These are phyloP conservation scores for Orbilia oligospora DNA, from an alignment of 2,329 filamentous ascomycete species.

Conservation along the genomic window DNA sequence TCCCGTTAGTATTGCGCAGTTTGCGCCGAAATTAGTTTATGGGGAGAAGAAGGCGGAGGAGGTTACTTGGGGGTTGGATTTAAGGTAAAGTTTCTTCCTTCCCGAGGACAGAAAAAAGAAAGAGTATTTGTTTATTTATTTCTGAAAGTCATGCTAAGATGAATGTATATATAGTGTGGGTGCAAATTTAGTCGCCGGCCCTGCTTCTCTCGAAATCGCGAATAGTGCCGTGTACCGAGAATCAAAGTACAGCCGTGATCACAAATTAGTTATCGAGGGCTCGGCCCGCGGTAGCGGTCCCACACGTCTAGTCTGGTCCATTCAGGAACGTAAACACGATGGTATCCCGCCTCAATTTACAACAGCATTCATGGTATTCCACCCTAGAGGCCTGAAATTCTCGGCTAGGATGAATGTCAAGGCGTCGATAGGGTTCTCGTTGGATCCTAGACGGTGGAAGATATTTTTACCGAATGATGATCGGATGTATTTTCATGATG, in stretches of 20 bases:
- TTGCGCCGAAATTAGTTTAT: conserved; percentile 49
- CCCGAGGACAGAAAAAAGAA: too few species aligned
- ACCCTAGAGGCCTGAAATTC: conserved; percentile 34
- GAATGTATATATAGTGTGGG: too few species aligned
- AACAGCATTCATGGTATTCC: conserved; percentile 53
- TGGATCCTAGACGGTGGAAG: conserved; percentile 47
- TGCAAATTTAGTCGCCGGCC: conserved; percentile 39
- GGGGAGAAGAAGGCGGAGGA: conserved; percentile 54
- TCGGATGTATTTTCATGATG: conserved; percentile 48
- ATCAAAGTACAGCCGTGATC: conserved; percentile 48
- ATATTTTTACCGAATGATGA: conserved; percentile 46
- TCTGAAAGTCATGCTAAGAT: too few species aligned
- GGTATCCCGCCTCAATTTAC: conserved; percentile 47
- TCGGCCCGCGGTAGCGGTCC: conserved; percentile 41
- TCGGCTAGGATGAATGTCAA: conserved; percentile 35
- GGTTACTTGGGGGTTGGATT: conserved; percentile 49
- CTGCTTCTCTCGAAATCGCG: conserved; percentile 46
- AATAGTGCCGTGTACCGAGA: conserved; percentile 41
- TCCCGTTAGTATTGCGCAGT: conserved; percentile 41
- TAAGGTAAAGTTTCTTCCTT: conserved; percentile 22
- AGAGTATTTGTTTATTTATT: background rate
- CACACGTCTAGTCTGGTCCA: conserved; percentile 37
- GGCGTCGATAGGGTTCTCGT: conserved; percentile 51
- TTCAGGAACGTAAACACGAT: conserved; percentile 54
- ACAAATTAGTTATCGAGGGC: conserved; percentile 46